Base-by-base conservation (phyloP, 306 rosid species). In the Sesbania bispinosa region DNA sequence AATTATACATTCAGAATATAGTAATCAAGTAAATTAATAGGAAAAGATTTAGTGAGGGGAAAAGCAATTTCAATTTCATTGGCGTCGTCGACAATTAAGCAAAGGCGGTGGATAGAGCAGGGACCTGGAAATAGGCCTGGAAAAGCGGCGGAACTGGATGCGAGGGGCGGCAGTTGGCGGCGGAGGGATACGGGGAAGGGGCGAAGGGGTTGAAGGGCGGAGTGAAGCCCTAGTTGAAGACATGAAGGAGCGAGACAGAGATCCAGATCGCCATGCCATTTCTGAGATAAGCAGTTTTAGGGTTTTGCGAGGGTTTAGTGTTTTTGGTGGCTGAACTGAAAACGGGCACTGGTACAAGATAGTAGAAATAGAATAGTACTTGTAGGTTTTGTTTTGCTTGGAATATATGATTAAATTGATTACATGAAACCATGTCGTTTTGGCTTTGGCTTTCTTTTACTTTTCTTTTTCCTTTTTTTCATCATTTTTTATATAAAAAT, bases 261-360 rank as follows among this genome's bases (percentile, higher is more conserved):
- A 88, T 70, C 89, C 93, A 15, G 93, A 86, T 43, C 99, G 92
- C 87, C 81, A 87, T 71, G 97, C 83, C 88, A 79, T 68, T 18
- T 27, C 1, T 14, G 14, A 7, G 53, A 47, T 57, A 15, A 6
- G 19, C n/a, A 6, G 23, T 42, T 36, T 26, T 9, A 79, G 84
- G 93, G 96, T 68, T 86, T 85, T 85, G 82, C 21, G 62, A 87
- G 89, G 97, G 96, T 87, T 87, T 89, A 23, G 72, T 4, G 47
- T n/a, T n/a, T n/a, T n/a, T n/a, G n/a, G n/a, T n/a, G n/a, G n/a
- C n/a, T n/a, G n/a, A n/a, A n/a, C n/a, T n/a, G n/a, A n/a, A n/a
- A n/a, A n/a, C n/a, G n/a, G n/a, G n/a, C n/a, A n/a, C n/a, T n/a
- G n/a, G n/a, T n/a, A n/a, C n/a, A n/a, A n/a, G n/a, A n/a, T n/a